Percentiles rank a stretch among this genome's conserved stretches.
Evolutionary conservation across 768 basidiomycete species (phyloP).

Genomic region (Lentinula edodes): DNA sequence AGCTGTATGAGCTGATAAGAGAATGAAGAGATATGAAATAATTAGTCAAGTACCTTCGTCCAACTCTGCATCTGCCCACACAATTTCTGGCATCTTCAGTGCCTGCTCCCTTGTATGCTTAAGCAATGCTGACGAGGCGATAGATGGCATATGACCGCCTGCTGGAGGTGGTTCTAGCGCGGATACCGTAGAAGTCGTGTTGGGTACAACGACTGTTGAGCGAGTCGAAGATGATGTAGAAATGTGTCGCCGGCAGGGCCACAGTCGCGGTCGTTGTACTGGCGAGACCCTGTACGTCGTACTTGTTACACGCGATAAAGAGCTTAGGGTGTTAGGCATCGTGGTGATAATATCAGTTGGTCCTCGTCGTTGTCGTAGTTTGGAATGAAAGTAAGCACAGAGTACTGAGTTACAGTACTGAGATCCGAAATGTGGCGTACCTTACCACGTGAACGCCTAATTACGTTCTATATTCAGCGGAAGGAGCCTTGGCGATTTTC

Average conservation of each 20-base stretch:
- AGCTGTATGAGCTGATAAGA: not conserved
- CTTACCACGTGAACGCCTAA: not conserved
- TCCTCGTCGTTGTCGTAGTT: not conserved
- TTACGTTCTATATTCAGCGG: too few relatives aligned
- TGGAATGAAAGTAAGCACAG: not conserved
- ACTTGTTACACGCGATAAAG: not conserved
- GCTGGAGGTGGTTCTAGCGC: constrained; percentile 63
- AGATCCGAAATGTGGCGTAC: not conserved
- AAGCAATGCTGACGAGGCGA: constrained; percentile 65
- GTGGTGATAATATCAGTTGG: not conserved
- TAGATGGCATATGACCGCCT: constrained; percentile 70
- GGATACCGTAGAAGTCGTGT: not conserved
- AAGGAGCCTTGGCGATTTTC: too few relatives aligned
- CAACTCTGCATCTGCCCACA: constrained; percentile 62
- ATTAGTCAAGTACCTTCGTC: constrained; percentile 12
- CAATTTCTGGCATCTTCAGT: constrained; percentile 65
- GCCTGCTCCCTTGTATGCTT: constrained; percentile 62
- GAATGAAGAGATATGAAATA: constrained; percentile 22
- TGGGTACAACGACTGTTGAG: not conserved
- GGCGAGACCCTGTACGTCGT: not conserved
- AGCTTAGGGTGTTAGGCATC: not conserved
- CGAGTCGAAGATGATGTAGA: not conserved
- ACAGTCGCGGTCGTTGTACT: not conserved
- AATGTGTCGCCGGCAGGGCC: not conserved
- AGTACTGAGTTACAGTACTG: not conserved